Percentiles rank a stretch among this genome's conserved stretches.
These are phyloP conservation scores for Wallacemonas sp. DNA, from an alignment of 208 protist species.

Conservation along the genomic window DNA sequence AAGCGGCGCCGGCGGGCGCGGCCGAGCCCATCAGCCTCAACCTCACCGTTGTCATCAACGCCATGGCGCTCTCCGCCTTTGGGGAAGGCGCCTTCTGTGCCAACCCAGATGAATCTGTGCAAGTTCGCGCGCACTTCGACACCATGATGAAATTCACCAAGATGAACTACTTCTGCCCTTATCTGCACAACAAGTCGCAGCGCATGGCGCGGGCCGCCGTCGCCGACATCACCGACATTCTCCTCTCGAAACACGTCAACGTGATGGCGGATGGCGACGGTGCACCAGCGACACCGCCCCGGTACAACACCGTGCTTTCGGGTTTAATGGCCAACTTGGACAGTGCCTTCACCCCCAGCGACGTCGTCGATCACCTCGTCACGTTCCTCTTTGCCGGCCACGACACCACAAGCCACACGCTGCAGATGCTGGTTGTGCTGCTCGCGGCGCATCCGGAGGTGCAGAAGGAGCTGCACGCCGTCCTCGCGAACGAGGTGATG, in stretches of 20 bases:
- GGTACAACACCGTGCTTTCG: constrained; percentile 34
- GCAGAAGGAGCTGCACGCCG: constrained; percentile 38
- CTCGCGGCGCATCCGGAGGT: constrained; percentile 28
- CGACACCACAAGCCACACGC: constrained; percentile 51
- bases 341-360: constrained; percentile 28
- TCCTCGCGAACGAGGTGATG: constrained; percentile 38
- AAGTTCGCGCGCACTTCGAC: constrained; percentile 37
- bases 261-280: not conserved
- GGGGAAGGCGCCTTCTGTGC: constrained; percentile 51
- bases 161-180: constrained; percentile 58
- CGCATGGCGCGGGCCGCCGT: constrained; percentile 23
- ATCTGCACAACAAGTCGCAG: constrained; percentile 35
- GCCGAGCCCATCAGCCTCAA: constrained; percentile 26
- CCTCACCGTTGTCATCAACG: constrained; percentile 36
- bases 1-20: constrained; percentile 15
- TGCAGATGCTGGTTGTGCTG: constrained; percentile 50
- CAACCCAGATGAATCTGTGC: constrained; percentile 28
- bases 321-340: constrained; percentile 43
- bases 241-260: constrained; percentile 33
- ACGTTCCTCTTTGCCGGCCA: constrained; percentile 62
- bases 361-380: constrained; percentile 52
- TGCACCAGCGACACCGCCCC: constrained; percentile 8
- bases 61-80: constrained; percentile 48
- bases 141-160: constrained; percentile 37
- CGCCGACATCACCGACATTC: constrained; percentile 22